Percentiles rank a stretch among this genome's conserved stretches.
These are phyloP conservation scores for Incumbomyces delicatus DNA, from an alignment of 2,329 filamentous ascomycete species.

Conservation along the genomic window DNA sequence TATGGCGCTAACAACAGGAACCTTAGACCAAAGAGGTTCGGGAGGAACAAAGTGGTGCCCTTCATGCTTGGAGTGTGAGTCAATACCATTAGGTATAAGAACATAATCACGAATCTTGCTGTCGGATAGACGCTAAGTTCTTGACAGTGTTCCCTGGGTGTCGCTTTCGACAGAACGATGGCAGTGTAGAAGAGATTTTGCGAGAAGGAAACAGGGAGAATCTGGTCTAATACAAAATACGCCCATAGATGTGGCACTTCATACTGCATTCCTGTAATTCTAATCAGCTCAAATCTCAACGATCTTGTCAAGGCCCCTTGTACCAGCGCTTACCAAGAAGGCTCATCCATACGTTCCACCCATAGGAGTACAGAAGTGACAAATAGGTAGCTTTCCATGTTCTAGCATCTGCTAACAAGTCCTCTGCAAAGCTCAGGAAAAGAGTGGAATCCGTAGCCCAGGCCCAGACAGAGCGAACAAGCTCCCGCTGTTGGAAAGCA, in stretches of 20 bases:
- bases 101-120: no score
- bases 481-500: background rate
- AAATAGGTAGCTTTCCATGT: slow-evolving; percentile 10
- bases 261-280: slow-evolving; percentile 37
- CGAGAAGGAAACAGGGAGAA: slow-evolving; percentile 51
- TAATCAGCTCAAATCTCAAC: background rate
- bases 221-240: slow-evolving; percentile 50
- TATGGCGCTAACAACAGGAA: slow-evolving; percentile 21
- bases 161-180: slow-evolving; percentile 34
- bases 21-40: slow-evolving; percentile 19
- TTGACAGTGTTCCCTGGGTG: no score
- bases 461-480: slow-evolving; percentile 7
- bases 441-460: slow-evolving; percentile 11
- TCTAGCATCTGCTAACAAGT: slow-evolving; percentile 5
- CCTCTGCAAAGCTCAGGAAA: slow-evolving; percentile 11
- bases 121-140: no score
- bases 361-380: slow-evolving; percentile 9
- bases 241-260: slow-evolving; percentile 46
- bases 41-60: slow-evolving; percentile 15
- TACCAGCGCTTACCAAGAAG: slow-evolving; percentile 8
- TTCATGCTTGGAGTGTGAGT: no score
- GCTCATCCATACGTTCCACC: slow-evolving; percentile 13
- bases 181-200: slow-evolving; percentile 55
- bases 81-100: no score
- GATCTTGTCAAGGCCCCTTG: background rate